A percentile compares a stretch with the other conserved stretches of the same genome.
These are phyloP conservation scores for Scenedesmus sp. DNA, from an alignment of 163 green algal species.

Conservation along the genomic window DNA sequence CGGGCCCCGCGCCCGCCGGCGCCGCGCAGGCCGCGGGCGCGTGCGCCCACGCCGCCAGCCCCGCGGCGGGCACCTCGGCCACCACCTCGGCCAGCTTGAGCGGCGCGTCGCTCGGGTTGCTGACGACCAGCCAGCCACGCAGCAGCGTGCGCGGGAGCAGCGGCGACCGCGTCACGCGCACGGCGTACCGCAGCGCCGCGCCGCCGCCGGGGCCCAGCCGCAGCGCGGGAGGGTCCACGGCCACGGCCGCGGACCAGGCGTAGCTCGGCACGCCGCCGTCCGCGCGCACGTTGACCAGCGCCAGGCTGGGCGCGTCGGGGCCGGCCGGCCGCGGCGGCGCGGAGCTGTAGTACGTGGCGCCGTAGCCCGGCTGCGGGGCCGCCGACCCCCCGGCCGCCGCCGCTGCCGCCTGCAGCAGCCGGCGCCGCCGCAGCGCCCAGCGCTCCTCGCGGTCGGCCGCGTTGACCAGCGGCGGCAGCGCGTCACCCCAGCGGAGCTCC, in stretches of 20 bases:
- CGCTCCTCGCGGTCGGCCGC: conserved; percentile 15
- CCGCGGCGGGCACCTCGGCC: conserved; percentile 19
- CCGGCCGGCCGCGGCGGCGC: background rate
- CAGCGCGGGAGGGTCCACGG: conserved; percentile 12
- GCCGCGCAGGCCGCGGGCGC: background rate
- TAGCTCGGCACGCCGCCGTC: background rate
- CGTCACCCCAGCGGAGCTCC: too few species aligned
- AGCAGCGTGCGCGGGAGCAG: background rate
- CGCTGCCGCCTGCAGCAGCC: background rate
- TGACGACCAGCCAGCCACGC: conserved; percentile 1
- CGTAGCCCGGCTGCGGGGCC: background rate
- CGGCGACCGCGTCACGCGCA: background rate
- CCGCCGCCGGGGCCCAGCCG: background rate
- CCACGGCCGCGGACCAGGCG: conserved; percentile 7
- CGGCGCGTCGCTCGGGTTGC: background rate
- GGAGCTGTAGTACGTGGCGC: background rate
- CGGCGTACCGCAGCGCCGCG: conserved; percentile 10
- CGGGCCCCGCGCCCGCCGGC: background rate
- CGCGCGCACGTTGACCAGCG: background rate
- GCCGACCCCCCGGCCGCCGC: too few species aligned
- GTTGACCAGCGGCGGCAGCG: background rate
- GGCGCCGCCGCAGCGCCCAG: background rate
- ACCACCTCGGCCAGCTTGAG: conserved; percentile 8
- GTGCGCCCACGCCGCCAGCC: conserved; percentile 23
- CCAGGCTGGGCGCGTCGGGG: background rate